Evolutionary conservation across 192 early-diverging fungal species (phyloP), one percentile per base, ranked within the genome.

Genomic region (Gigaspora rosea): DNA sequence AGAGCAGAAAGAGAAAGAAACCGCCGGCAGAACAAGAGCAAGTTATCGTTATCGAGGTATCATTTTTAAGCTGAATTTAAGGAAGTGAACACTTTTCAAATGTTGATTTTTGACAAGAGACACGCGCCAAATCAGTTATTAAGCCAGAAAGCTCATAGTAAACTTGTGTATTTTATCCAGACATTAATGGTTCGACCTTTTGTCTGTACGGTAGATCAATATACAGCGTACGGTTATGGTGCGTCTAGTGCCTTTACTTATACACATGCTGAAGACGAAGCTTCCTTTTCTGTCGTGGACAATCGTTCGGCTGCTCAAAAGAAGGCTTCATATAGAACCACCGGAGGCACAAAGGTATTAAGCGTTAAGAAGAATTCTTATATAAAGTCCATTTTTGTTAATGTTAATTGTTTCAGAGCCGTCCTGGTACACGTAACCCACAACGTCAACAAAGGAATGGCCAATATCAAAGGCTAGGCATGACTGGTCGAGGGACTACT

Each of bases 201-300:
- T 47, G 15, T 59, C 9, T 47, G 22, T 62, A n/a, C 20, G 1
- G 18, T 67, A 85, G 85, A 90, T 71, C 83, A 84, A 68, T 91
- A 90, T 72, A 91, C 96, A 83, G 91, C 92, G 4, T 97, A 95
- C 82, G 97, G 97, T 75, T 86, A 90, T 81, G 93, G 91, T 61
- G 87, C 91, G 47, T 90, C 94, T 20, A 91, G 90, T 41, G 89
- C 92, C 15, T 99, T 99, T 81, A 88, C 89, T 62, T 98, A 96
- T 87, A 91, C 92, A 56, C 92, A 92, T 57, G 93, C 88, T 47
- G 92, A 95, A 78, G 97, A 99, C 79, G 97, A 98, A 83, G 89
- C 93, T 70, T 92, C 96, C 7, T 99, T 99, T 90, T 95, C 95
- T 22, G 91, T 97, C 73, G 97, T 96, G 46, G 94, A 95, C 71